A percentile compares a stretch with the other conserved stretches of the same genome.
These are phyloP conservation scores for Neoboletus brunneissimus DNA, from an alignment of 768 basidiomycete genomes.

Conservation along the genomic window DNA sequence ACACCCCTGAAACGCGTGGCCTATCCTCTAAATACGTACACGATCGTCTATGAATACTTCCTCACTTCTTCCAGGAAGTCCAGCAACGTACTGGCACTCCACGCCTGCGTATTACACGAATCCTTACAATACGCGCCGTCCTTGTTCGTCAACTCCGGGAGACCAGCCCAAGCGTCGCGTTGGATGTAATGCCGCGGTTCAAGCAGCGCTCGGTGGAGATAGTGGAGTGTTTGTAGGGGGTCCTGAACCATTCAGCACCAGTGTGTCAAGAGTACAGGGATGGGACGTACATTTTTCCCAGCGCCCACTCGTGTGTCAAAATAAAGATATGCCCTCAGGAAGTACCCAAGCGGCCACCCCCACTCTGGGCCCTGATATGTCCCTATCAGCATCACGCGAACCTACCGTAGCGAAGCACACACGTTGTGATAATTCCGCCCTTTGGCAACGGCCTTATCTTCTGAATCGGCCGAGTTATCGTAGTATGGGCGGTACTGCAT, in stretches of 20 bases:
- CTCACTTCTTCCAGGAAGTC: conserved; percentile 79
- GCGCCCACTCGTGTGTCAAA: conserved; percentile 73
- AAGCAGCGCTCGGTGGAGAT: conserved; percentile 72
- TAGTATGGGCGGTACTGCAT: conserved; percentile 88
- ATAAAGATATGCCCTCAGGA: conserved; percentile 87
- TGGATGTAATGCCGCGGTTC: conserved; percentile 70
- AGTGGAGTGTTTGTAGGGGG: conserved; percentile 67
- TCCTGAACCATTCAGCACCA: conserved; percentile 46
- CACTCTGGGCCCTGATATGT: conserved; percentile 77
- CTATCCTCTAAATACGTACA: not conserved
- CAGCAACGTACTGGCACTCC: conserved; percentile 90
- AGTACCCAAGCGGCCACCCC: conserved; percentile 96
- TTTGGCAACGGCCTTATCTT: conserved; percentile 83
- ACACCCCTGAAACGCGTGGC: not conserved
- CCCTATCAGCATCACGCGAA: conserved; percentile 13
- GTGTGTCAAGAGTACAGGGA: not conserved
- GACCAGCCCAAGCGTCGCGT: conserved; percentile 84
- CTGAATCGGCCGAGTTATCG: conserved; percentile 90
- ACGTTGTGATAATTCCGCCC: conserved; percentile 95
- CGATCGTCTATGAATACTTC: conserved; percentile 13
- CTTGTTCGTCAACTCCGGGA: conserved; percentile 90
- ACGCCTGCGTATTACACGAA: conserved; percentile 93
- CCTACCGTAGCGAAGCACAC: conserved; percentile 18
- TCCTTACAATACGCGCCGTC: conserved; percentile 81
- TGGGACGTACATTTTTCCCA: conserved; percentile 59